Conservation (phyloP, 768 basidiomycete species). For the Paxillus ammoniavirescens region DNA sequence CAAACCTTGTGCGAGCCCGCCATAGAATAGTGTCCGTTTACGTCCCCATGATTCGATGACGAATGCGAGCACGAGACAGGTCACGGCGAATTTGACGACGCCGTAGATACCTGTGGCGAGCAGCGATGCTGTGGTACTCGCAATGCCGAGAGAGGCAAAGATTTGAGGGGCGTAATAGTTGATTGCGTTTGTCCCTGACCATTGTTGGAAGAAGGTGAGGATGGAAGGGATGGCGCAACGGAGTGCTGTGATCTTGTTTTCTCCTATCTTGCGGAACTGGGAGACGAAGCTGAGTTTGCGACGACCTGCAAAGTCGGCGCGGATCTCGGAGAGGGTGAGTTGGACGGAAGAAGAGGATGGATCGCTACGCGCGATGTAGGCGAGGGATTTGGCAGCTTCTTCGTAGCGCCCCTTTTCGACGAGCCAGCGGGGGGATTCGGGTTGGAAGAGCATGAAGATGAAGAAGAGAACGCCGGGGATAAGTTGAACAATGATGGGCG, state of each 20-base stretch:
- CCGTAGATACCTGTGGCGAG: slow-evolving; percentile 43
- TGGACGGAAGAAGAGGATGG: slow-evolving; percentile 27
- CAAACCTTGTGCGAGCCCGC: slow-evolving; percentile 34
- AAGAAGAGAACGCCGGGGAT: slow-evolving; percentile 40
- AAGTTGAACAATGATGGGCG: slow-evolving; percentile 37
- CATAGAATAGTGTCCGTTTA: slow-evolving; percentile 35
- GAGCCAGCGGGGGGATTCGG: slow-evolving; percentile 43
- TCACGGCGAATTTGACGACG: slow-evolving; percentile 36
- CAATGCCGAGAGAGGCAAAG: slow-evolving; percentile 36
- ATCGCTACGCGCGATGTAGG: slow-evolving; percentile 25
- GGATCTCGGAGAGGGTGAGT: slow-evolving; percentile 34
- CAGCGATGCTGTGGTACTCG: slow-evolving; percentile 29
- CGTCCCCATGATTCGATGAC: slow-evolving; percentile 40
- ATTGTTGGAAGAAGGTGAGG: slow-evolving; percentile 38
- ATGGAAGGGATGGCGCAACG: slow-evolving; percentile 33
- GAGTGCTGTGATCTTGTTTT: slow-evolving; percentile 25
- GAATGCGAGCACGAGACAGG: slow-evolving; percentile 32
- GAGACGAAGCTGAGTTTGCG: slow-evolving; percentile 20
- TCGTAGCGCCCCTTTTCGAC: slow-evolving; percentile 35
- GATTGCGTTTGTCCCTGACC: slow-evolving; percentile 42
- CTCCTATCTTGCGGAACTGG: slow-evolving; percentile 36
- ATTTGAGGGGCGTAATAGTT: slow-evolving; percentile 41
- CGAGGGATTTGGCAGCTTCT: slow-evolving; percentile 32
- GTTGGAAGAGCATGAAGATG: slow-evolving; percentile 35
- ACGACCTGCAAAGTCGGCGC: slow-evolving; percentile 34